Conservation (phyloP, 1,139 yeast species). For the Zygoascus sp. region DNA sequence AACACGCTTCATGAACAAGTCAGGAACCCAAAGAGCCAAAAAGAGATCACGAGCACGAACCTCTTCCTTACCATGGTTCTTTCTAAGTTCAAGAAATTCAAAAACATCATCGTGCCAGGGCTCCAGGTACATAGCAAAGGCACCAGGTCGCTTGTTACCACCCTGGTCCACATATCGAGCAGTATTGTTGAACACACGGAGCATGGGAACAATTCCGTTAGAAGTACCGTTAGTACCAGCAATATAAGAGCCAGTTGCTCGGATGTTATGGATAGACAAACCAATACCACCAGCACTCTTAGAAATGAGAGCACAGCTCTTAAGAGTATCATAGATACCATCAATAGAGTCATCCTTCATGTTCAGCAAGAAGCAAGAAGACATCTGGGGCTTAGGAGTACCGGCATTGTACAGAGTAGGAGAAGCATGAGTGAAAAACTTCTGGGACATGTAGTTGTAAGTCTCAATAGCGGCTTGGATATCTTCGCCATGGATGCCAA, state of each 20-base stretch:
- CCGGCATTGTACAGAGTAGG: slow-evolving; percentile 91
- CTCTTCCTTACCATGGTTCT: slow-evolving; percentile 90
- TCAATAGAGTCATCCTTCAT: slow-evolving; percentile 90
- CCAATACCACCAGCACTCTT: slow-evolving; percentile 93
- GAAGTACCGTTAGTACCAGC: slow-evolving; percentile 90
- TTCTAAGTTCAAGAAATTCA: slow-evolving; percentile 77
- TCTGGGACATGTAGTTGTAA: slow-evolving; percentile 76
- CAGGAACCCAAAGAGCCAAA: slow-evolving; percentile 91
- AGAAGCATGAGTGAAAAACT: slow-evolving; percentile 83
- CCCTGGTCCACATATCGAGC: slow-evolving; percentile 94
- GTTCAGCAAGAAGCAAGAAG: slow-evolving; percentile 83
- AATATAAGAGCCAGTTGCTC: slow-evolving; percentile 81
- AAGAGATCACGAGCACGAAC: slow-evolving; percentile 84
- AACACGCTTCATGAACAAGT: slow-evolving; percentile 84
- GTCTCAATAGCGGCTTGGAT: slow-evolving; percentile 71
- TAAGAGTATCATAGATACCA: slow-evolving; percentile 81
- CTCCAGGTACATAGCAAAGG: slow-evolving; percentile 81
- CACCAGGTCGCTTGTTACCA: slow-evolving; percentile 93
- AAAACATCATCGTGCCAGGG: slow-evolving; percentile 91
- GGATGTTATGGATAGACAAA: slow-evolving; percentile 73
- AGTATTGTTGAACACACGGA: slow-evolving; percentile 83
- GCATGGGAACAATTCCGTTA: slow-evolving; percentile 85
- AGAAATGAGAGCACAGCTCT: slow-evolving; percentile 81
- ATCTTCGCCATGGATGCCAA: slow-evolving; percentile 80
- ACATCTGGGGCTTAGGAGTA: slow-evolving; percentile 80